These are phyloP conservation scores for Microthlaspi erraticum DNA, from an alignment of 345 rosid species.

Conservation along the genomic window DNA sequence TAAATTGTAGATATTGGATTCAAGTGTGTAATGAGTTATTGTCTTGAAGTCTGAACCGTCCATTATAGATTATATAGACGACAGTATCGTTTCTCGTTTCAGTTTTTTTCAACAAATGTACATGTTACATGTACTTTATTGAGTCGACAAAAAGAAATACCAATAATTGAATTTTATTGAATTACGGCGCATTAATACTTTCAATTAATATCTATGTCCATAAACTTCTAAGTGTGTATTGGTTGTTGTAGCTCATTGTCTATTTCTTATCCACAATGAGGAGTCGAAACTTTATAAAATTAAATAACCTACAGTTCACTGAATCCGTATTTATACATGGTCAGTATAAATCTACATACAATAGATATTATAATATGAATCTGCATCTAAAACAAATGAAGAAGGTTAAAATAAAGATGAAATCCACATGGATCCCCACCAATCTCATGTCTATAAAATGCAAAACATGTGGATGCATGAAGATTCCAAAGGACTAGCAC, in stretches of 20 bases:
- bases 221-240: slow-evolving; percentile 9
- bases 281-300: slow-evolving; percentile 25
- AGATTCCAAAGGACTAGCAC: slow-evolving; percentile 21
- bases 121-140: too few species aligned
- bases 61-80: background rate
- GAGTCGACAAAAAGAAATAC: too few species aligned
- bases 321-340: slow-evolving; percentile 7
- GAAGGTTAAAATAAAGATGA: background rate
- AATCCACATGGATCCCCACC: slow-evolving; percentile 41
- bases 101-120: background rate
- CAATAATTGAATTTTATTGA: too few species aligned
- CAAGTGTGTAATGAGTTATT: slow-evolving; percentile 1
- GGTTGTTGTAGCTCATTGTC: slow-evolving; percentile 12
- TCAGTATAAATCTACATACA: background rate
- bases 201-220: slow-evolving; percentile 20
- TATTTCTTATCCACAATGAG: slow-evolving; percentile 15
- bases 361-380: background rate
- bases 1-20: slow-evolving; percentile 4
- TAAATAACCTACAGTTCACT: slow-evolving; percentile 20
- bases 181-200: slow-evolving; percentile 30
- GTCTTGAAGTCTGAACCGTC: background rate
- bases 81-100: background rate
- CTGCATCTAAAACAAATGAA: background rate
- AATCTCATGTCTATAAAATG: slow-evolving; percentile 41
- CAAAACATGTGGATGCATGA: slow-evolving; percentile 42